These are phyloP conservation scores for Spergularia bocconei DNA, from an alignment of 148 eudicot species.

Conservation along the genomic window DNA sequence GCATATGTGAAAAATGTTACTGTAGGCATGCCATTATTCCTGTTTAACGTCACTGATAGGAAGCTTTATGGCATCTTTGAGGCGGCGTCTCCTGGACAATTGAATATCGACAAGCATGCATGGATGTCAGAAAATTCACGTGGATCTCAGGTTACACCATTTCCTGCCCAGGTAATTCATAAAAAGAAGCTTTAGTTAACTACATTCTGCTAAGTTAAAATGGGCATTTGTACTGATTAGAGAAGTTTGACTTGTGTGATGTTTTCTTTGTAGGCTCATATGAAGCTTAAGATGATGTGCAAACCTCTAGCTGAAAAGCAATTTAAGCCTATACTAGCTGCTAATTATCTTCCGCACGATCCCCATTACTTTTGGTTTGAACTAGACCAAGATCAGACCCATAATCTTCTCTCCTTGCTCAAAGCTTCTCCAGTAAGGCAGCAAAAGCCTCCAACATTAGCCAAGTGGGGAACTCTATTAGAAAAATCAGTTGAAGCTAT, in stretches of 20 bases:
- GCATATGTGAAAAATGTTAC: slow-evolving; percentile 53
- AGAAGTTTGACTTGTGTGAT: neutral
- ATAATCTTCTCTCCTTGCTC: slow-evolving; percentile 41
- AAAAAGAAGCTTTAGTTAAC: neutral
- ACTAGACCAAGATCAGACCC: slow-evolving; percentile 52
- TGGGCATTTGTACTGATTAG: neutral
- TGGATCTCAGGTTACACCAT: slow-evolving; percentile 37
- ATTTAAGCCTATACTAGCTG: slow-evolving; percentile 43
- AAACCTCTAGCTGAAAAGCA: slow-evolving; percentile 53
- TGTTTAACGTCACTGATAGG: slow-evolving; percentile 65
- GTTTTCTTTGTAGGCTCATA: slow-evolving; percentile 43
- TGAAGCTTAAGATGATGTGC: slow-evolving; percentile 39
- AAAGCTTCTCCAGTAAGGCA: slow-evolving; percentile 28
- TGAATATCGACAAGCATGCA: slow-evolving; percentile 45
- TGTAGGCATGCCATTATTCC: slow-evolving; percentile 53
- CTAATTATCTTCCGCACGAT: slow-evolving; percentile 40
- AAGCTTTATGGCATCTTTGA: slow-evolving; percentile 70
- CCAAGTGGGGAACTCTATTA: slow-evolving; percentile 28
- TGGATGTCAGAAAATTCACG: slow-evolving; percentile 42
- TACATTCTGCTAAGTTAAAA: neutral
- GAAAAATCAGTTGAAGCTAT: slow-evolving; percentile 14
- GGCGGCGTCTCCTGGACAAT: slow-evolving; percentile 52
- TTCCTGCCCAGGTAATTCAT: slow-evolving; percentile 61
- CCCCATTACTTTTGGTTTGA: slow-evolving; percentile 55
- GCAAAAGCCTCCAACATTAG: slow-evolving; percentile 21